A percentile compares a stretch with the other conserved stretches of the same genome.
phyloP scores from a whole-genome alignment of 805 yeast species.

The Dipodascus geniculatus region DNA sequence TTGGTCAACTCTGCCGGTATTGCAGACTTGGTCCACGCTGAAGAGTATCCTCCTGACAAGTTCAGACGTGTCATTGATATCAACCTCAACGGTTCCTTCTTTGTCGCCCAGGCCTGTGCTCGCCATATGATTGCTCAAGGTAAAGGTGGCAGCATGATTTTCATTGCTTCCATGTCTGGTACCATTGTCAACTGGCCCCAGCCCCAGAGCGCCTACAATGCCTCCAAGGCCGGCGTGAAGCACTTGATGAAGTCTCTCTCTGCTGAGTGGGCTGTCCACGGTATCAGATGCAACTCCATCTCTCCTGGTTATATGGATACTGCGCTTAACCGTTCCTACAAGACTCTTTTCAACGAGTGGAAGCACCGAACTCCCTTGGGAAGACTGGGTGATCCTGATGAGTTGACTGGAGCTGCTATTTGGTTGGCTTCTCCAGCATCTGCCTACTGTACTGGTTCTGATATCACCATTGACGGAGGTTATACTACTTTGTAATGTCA shows the following conservation, averaged over 20 bases:
- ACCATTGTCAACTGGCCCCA: constrained; percentile 64
- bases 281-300: constrained; percentile 54
- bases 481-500: constrained; percentile 27
- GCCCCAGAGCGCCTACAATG: constrained; percentile 60
- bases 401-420: constrained; percentile 53
- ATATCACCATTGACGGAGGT: constrained; percentile 56
- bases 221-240: constrained; percentile 61
- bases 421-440: constrained; percentile 48
- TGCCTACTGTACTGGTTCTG: constrained; percentile 54
- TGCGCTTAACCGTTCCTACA: constrained; percentile 50
- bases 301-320: constrained; percentile 65
- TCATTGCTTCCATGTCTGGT: constrained; percentile 63
- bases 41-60: constrained; percentile 52
- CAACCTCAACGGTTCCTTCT: constrained; percentile 54
- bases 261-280: constrained; percentile 61
- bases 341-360: constrained; percentile 43
- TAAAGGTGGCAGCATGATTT: constrained; percentile 44
- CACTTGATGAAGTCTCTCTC: constrained; percentile 59
- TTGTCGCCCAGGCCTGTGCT: constrained; percentile 56
- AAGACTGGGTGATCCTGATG: constrained; percentile 61
- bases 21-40: constrained; percentile 58
- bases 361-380: constrained; percentile 53
- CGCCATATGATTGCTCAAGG: constrained; percentile 50
- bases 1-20: constrained; percentile 58
- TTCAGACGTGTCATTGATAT: constrained; percentile 55